These are phyloP conservation scores for Eudorina sp. DNA, from an alignment of 139 green algal species.

Conservation along the genomic window DNA sequence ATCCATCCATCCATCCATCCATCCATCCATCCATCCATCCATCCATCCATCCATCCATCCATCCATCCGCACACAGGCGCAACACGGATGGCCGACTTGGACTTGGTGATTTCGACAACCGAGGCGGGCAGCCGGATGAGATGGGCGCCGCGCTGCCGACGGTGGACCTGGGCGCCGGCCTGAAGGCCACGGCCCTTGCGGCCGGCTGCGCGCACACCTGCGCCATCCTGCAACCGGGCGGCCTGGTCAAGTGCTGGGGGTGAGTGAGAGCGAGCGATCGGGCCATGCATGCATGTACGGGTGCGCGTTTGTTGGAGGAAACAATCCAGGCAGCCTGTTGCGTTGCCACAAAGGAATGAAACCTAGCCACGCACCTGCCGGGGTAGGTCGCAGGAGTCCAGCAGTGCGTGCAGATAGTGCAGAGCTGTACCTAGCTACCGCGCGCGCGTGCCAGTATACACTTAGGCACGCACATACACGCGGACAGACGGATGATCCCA, in stretches of 20 bases:
- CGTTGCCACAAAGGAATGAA: too few species aligned
- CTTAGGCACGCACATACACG: too few species aligned
- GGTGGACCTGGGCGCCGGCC: neutral
- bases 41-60: neutral
- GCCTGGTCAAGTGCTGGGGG: constrained; percentile 6
- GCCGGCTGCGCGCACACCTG: neutral
- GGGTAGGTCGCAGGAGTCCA: too few species aligned
- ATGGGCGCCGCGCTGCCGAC: neutral
- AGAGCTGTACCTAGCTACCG: too few species aligned
- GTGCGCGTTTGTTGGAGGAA: too few species aligned
- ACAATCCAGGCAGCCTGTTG: too few species aligned
- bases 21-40: neutral
- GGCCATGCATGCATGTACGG: too few species aligned
- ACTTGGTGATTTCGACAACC: neutral
- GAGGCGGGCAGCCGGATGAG: neutral
- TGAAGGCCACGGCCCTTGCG: neutral
- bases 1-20: neutral
- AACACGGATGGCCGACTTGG: neutral
- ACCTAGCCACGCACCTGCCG: too few species aligned
- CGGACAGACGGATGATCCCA: too few species aligned
- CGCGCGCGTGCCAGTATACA: too few species aligned
- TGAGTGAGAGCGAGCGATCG: neutral
- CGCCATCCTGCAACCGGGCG: neutral
- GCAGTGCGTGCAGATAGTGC: too few species aligned
- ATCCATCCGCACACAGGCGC: neutral